Evolutionary conservation across 2,329 filamentous ascomycete genomes (phyloP), one percentile per base, ranked within the genome.

Genomic region (Ramularia endophylla): DNA sequence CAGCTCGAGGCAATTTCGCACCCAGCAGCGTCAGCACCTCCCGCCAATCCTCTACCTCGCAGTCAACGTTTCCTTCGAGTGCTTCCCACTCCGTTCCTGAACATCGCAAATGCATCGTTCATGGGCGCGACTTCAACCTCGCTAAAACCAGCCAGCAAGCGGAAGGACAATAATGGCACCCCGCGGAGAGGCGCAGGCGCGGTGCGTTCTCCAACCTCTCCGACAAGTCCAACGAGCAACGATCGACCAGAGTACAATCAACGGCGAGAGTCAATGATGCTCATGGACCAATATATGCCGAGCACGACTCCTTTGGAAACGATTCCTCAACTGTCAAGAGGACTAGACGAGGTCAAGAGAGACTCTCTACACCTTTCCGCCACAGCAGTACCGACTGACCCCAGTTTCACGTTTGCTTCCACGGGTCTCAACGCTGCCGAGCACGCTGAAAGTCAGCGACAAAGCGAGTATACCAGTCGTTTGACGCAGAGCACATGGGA

Each of bases 401-500:
- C 65, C 38, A 57, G 70, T 11, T 56, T 78, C 18, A 71, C 72
- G 17, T 62, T 58, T 42, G 59, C 58, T 5, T 48, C 55, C 8
- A 52, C 46, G 9, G 58, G 53, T 22, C 54, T 63, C 20, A 55
- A 55, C 37, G 74, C 77, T 0, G 75, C 80, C 38, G 75, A 78
- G 6, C 66, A 83, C 28, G 78, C 78, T 0, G 82, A 87, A 44
- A 80, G 79, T 50, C 83, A 88, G 58, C 78, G 85, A 5, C 82
- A 87, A 57, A 70, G 74, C 43, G 78, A 75, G 6, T 97, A 94
- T 62, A 89, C 97, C 58, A 79, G 76, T 40, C 81, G 88, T 2
- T 75, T 98, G 11, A 97, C 92, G 0, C 85, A 94, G 54, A 83
- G 86, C 8, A 97, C 95, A 52, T 98, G 92, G 92, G 84, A 90